Conservation (phyloP, 768 basidiomycete genomes). For the Lactarius quietus region DNA sequence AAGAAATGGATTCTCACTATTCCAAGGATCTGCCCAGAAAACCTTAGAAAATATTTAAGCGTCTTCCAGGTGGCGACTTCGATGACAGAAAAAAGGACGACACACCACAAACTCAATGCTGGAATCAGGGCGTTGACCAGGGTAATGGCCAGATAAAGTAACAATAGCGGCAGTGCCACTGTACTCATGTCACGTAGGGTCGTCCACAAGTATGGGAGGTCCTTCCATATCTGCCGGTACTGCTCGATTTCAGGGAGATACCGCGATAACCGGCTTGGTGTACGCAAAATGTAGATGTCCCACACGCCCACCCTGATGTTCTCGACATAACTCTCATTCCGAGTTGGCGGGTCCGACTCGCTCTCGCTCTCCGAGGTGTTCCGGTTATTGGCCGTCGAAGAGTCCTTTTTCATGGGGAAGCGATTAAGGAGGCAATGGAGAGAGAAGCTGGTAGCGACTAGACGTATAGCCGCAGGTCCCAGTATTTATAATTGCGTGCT, state of each 20-base stretch:
- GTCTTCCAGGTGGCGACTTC: background rate
- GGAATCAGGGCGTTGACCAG: conserved; percentile 5
- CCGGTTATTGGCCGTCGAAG: too few relatives aligned
- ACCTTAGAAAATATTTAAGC: conserved; percentile 5
- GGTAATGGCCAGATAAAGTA: conserved; percentile 5
- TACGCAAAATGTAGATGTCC: too few relatives aligned
- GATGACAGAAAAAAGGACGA: background rate
- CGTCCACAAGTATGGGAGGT: conserved; percentile 35
- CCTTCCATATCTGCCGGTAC: background rate
- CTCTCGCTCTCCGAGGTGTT: too few relatives aligned
- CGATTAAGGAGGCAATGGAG: too few relatives aligned
- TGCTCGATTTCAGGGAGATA: background rate
- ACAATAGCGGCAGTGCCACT: conserved; percentile 4
- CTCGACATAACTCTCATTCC: too few relatives aligned
- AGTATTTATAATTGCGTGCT: too few relatives aligned
- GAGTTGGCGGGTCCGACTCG: too few relatives aligned
- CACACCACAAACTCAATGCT: conserved; percentile 14
- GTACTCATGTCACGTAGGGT: conserved; percentile 38
- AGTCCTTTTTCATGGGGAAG: too few relatives aligned
- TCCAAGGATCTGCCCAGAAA: conserved; percentile 14
- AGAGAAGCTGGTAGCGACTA: too few relatives aligned
- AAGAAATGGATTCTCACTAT: conserved; percentile 26
- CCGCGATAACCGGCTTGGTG: too few relatives aligned
- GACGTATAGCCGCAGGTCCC: too few relatives aligned
- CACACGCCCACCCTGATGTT: too few relatives aligned